Evolutionary conservation across 176 grass and related monocot genomes (phyloP).

Genomic region (Cenchrus fungigraminus): DNA sequence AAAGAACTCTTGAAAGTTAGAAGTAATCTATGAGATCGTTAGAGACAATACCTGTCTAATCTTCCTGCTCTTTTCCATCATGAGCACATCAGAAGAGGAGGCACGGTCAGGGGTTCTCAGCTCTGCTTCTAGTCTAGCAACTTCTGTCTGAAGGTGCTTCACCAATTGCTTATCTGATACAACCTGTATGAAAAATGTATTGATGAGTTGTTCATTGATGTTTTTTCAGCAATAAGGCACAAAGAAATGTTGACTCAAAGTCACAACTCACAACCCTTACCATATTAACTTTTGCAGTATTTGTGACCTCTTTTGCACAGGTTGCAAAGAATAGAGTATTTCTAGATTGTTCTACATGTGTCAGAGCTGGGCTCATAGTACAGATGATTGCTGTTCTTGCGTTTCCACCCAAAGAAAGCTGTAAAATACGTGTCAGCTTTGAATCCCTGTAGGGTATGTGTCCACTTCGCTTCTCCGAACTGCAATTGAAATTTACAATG

Average conservation of each 20-base stretch:
- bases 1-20: slow-evolving; percentile 18
- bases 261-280: slow-evolving; percentile 45
- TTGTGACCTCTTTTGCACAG: slow-evolving; percentile 93
- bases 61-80: slow-evolving; percentile 77
- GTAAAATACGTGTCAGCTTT: slow-evolving; percentile 92
- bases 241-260: slow-evolving; percentile 20
- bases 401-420: slow-evolving; percentile 95
- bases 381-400: slow-evolving; percentile 95
- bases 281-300: slow-evolving; percentile 95
- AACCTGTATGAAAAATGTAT: slow-evolving; percentile 62
- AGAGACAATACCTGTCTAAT: slow-evolving; percentile 70
- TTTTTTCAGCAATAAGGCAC: slow-evolving; percentile 16
- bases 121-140: slow-evolving; percentile 91
- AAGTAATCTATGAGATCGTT: slow-evolving; percentile 8
- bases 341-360: slow-evolving; percentile 89
- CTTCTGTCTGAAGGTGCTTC: slow-evolving; percentile 85
- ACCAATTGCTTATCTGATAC: slow-evolving; percentile 93
- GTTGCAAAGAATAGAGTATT: slow-evolving; percentile 94
- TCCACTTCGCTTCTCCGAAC: slow-evolving; percentile 72
- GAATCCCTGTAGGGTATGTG: slow-evolving; percentile 96
- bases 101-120: slow-evolving; percentile 66
- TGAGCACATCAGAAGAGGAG: slow-evolving; percentile 60
- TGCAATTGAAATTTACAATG: slow-evolving; percentile 52
- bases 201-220: slow-evolving; percentile 13
- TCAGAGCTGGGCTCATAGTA: slow-evolving; percentile 91